Conservation (phyloP, 164 flowering plant species). For the Stephania yunnanensis region DNA sequence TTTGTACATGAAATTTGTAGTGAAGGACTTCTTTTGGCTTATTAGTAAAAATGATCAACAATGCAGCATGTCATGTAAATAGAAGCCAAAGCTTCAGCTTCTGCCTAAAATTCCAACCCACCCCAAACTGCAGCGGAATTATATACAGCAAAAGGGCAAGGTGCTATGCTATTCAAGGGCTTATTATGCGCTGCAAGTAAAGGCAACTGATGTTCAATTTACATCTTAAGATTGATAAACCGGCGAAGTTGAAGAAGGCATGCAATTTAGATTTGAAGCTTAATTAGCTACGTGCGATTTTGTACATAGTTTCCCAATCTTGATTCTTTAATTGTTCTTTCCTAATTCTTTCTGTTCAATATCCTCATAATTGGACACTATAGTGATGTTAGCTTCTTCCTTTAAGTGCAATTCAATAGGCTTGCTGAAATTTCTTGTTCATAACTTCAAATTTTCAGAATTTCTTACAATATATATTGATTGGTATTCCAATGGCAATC, state of each 20-base stretch:
- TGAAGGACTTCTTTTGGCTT: not conserved
- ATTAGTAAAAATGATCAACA: too few species aligned
- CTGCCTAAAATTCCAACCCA: not conserved
- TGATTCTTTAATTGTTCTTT: too few species aligned
- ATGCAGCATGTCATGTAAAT: not conserved
- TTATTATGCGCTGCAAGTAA: not conserved
- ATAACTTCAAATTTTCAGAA: too few species aligned
- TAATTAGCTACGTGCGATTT: not conserved
- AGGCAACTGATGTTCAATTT: not conserved
- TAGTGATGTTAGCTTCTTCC: too few species aligned
- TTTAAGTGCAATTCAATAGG: too few species aligned
- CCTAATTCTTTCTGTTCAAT: too few species aligned
- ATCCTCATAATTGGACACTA: too few species aligned
- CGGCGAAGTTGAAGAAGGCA: not conserved
- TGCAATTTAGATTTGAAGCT: not conserved
- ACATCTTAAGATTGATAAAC: not conserved
- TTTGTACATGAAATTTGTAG: not conserved
- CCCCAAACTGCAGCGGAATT: not conserved
- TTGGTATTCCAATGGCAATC: too few species aligned
- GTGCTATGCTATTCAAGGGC: not conserved
- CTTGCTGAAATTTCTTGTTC: too few species aligned
- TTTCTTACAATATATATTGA: too few species aligned
- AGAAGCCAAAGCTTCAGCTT: not conserved
- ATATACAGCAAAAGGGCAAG: not conserved
- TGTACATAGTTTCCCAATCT: not conserved